Evolutionary conservation across 139 green algal genomes (phyloP).

Genomic region (Chlorella sorokiniana): DNA sequence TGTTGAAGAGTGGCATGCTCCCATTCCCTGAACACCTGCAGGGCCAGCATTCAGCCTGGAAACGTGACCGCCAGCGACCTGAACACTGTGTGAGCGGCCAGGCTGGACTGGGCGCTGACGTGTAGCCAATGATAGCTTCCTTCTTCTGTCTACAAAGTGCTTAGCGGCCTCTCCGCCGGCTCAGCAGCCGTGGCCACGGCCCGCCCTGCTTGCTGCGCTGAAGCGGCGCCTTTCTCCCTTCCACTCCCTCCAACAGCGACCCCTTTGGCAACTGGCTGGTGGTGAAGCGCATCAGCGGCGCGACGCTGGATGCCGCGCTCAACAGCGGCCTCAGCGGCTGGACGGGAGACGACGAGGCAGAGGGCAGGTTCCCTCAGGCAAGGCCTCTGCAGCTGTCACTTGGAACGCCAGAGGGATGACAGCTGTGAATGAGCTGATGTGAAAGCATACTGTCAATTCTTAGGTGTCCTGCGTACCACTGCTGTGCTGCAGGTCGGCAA

Average conservation of each 20-base stretch:
- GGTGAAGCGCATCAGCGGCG: not conserved
- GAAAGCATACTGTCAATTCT: not conserved
- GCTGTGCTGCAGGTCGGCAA: not conserved
- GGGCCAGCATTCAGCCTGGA: not conserved
- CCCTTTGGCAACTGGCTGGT: conserved; percentile 27
- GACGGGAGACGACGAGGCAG: not conserved
- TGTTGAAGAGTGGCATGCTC: too few relatives aligned
- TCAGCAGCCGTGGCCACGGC: too few relatives aligned
- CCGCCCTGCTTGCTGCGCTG: too few relatives aligned
- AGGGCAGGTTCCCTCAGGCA: conserved; percentile 21
- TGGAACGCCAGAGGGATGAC: not conserved
- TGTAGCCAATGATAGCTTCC: too few relatives aligned
- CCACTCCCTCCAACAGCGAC: too few relatives aligned
- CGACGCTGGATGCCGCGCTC: not conserved
- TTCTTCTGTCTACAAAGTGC: too few relatives aligned
- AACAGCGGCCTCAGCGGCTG: conserved; percentile 16
- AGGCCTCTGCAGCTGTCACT: not conserved
- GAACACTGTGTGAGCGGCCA: not conserved
- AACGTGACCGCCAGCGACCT: conserved; percentile 6
- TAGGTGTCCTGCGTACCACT: not conserved
- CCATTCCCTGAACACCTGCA: conserved; percentile 1
- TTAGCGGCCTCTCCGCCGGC: too few relatives aligned
- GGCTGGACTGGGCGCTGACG: too few relatives aligned
- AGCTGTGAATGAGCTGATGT: not conserved
- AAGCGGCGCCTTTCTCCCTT: too few relatives aligned